Evolutionary conservation across 352 stramenopile species (phyloP), one percentile per base, ranked within the genome.

Genomic region (Pythium angustatum): DNA sequence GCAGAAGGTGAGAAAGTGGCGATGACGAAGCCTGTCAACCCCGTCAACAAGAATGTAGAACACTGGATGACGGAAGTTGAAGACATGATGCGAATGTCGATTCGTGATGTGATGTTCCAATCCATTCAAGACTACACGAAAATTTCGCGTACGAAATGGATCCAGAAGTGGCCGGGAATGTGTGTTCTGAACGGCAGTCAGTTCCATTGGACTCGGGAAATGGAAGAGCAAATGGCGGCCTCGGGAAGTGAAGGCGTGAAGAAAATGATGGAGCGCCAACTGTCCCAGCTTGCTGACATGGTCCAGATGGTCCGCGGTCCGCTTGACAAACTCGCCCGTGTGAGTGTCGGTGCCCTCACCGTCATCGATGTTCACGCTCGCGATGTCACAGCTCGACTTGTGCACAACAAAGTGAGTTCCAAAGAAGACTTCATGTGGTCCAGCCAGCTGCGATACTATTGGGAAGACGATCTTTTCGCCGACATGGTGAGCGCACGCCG

Each of bases 311-410:
- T 95, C 12, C 84, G 87, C 19, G 83, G 83, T 0, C 77, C 94
- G 27, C 75, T 98, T 0, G 91, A 94, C 40, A 98, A 96, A 61
- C 75, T 96, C 27, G 89, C 93, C 5, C 88, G 94, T 48, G 91
- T 97, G 22, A 98, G 86, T 54, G 90, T 98, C 14, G 95, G 93
- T 19, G 95, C 95, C 0, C 69, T 98, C 22, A 96, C 95, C 7
- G 95, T 98, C 34, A 96, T 98, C 68, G 96, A 98, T 58, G 94
- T 98, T 1, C 94, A 98, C 66, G 94, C 94, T 36, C 83, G 94
- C 34, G 94, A 98, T 55, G 93, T 98, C 24, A 96, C 93, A 3
- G 85, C 91, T 54, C 88, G 81, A 8, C 83, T 98, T 5, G 86
- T 91, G 11, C 67, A 90, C 28, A 90, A 87, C 53, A 80, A 88